Conservation (phyloP, 257 asterid genomes). For the Coffea eugenioides region DNA sequence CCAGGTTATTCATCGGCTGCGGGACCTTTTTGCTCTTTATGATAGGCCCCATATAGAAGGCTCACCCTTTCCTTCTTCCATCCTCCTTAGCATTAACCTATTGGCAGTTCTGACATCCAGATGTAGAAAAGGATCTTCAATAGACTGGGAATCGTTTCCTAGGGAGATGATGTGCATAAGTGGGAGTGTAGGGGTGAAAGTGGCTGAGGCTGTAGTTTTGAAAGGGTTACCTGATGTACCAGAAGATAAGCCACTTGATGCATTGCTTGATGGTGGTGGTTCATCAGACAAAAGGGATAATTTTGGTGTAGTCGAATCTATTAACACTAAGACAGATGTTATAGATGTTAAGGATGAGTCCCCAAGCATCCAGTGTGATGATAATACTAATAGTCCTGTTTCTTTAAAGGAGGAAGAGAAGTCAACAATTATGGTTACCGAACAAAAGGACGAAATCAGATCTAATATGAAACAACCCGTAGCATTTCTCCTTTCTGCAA, state of each 20-base stretch:
- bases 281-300: conserved; percentile 20
- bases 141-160: conserved; percentile 72
- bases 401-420: conserved; percentile 44
- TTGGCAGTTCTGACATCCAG: conserved; percentile 80
- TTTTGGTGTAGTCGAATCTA: conserved; percentile 33
- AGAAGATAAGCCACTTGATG: conserved; percentile 48
- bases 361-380: conserved; percentile 30
- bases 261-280: conserved; percentile 24
- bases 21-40: conserved; percentile 96
- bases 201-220: conserved; percentile 37
- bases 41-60: conserved; percentile 98
- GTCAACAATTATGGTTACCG: conserved; percentile 29
- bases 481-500: conserved; percentile 71
- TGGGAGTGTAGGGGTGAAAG: conserved; percentile 24
- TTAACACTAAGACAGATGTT: conserved; percentile 24
- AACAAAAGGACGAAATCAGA: conserved; percentile 39
- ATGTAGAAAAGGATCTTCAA: conserved; percentile 59
- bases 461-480: conserved; percentile 56
- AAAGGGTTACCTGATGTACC: conserved; percentile 44
- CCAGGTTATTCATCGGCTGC: conserved; percentile 85
- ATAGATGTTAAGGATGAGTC: conserved; percentile 38
- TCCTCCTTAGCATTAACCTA: conserved; percentile 77
- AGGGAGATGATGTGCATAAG: conserved; percentile 28
- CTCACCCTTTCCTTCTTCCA: conserved; percentile 91
- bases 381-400: conserved; percentile 31